These are phyloP conservation scores for Aspergillus latus DNA, from an alignment of 2,329 filamentous ascomycete genomes.

Conservation along the genomic window DNA sequence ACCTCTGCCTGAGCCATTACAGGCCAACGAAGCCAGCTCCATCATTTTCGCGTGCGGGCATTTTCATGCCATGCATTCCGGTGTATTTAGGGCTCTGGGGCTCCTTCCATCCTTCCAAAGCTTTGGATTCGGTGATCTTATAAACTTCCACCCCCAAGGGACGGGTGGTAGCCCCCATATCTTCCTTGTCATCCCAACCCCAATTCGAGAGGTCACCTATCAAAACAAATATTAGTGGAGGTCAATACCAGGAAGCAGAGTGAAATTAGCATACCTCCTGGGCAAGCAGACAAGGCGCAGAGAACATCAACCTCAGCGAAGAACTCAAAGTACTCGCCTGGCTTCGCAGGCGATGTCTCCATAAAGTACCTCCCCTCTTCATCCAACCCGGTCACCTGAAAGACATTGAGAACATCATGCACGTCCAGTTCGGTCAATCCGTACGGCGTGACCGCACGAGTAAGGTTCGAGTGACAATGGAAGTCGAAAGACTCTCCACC, in stretches of 20 bases:
- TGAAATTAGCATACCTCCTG: slow-evolving; percentile 55
- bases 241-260: neutral
- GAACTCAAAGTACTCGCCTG: slow-evolving; percentile 66
- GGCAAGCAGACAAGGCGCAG: slow-evolving; percentile 67
- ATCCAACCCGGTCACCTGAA: slow-evolving; percentile 79
- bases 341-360: slow-evolving; percentile 49
- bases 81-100: slow-evolving; percentile 61
- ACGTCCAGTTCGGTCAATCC: slow-evolving; percentile 72
- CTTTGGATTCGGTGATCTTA: slow-evolving; percentile 54
- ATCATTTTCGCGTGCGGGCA: slow-evolving; percentile 43
- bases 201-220: slow-evolving; percentile 71
- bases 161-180: slow-evolving; percentile 67
- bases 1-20: slow-evolving; percentile 11
- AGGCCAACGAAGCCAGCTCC: slow-evolving; percentile 28
- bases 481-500: slow-evolving; percentile 71
- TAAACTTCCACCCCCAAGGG: slow-evolving; percentile 75
- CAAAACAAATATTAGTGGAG: slow-evolving; percentile 18
- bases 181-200: slow-evolving; percentile 67
- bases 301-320: slow-evolving; percentile 77
- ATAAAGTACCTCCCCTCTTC: slow-evolving; percentile 74
- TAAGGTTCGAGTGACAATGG: slow-evolving; percentile 81
- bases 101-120: slow-evolving; percentile 64
- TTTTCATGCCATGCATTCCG: slow-evolving; percentile 64
- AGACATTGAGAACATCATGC: slow-evolving; percentile 83
- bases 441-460: slow-evolving; percentile 66